Conservation (phyloP, 306 rosid genomes). For the Herpetospermum pedunculosum region DNA sequence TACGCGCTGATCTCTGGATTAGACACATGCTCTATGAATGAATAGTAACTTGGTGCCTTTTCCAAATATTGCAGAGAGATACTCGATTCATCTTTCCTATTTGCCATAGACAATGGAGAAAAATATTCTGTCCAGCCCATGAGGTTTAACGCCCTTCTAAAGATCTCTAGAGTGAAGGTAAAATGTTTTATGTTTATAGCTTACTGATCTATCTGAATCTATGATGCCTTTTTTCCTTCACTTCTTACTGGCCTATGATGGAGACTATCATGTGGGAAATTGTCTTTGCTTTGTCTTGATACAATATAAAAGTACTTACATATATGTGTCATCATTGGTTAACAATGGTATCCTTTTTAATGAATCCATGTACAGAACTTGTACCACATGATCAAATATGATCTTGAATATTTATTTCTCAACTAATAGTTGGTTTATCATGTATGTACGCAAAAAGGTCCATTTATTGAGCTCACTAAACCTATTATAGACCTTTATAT, state of each 20-base stretch:
- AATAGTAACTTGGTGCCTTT: slow-evolving; percentile 6
- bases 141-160: slow-evolving; percentile 67
- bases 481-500: not conserved
- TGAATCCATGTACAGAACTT: not conserved
- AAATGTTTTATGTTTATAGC: slow-evolving; percentile 9
- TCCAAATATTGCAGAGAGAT: slow-evolving; percentile 59
- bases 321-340: not conserved
- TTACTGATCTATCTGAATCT: not conserved
- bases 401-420: not conserved
- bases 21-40: slow-evolving; percentile 15
- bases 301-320: not conserved
- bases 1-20: slow-evolving; percentile 22
- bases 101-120: slow-evolving; percentile 83
- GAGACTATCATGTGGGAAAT: not conserved
- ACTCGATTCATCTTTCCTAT: slow-evolving; percentile 86
- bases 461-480: not conserved
- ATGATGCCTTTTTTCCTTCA: not conserved
- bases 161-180: slow-evolving; percentile 93
- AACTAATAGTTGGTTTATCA: not conserved
- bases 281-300: not conserved
- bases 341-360: not conserved
- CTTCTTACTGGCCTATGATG: not conserved
- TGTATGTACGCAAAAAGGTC: not conserved
- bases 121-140: slow-evolving; percentile 73
- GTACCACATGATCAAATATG: not conserved